These are phyloP conservation scores for Phytophthora podocarpi DNA, from an alignment of 352 stramenopile species.

Conservation along the genomic window DNA sequence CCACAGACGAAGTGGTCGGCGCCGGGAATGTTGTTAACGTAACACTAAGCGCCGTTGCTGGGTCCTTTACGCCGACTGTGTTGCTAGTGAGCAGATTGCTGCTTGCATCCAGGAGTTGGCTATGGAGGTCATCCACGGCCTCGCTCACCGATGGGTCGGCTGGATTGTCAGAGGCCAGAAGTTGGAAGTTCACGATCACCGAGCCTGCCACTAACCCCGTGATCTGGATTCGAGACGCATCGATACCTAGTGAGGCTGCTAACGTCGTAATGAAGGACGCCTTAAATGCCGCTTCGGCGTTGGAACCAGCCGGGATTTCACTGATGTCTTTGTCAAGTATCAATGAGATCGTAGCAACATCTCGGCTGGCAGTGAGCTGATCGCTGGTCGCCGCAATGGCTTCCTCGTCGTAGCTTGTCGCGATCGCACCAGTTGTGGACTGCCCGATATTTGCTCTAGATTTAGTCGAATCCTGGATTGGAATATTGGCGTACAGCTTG, in stretches of 20 bases:
- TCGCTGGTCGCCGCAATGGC: constrained; percentile 30
- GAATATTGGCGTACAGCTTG: constrained; percentile 55
- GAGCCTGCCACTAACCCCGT: constrained; percentile 54
- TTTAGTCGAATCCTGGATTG: constrained; percentile 41
- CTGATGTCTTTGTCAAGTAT: constrained; percentile 70
- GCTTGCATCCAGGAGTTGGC: constrained; percentile 42
- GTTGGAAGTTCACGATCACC: constrained; percentile 68
- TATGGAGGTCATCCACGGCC: constrained; percentile 44
- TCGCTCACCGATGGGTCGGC: constrained; percentile 59
- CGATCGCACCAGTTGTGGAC: neutral
- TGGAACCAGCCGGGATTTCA: constrained; percentile 51
- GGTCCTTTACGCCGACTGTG: constrained; percentile 41
- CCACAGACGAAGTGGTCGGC: constrained; percentile 17
- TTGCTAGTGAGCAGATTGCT: constrained; percentile 43
- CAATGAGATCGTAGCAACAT: constrained; percentile 55
- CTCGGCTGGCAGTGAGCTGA: constrained; percentile 45
- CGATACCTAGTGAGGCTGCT: constrained; percentile 49
- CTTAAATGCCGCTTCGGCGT: constrained; percentile 60
- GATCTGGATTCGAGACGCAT: constrained; percentile 57
- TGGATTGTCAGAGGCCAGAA: constrained; percentile 52
- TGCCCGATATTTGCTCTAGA: constrained; percentile 14
- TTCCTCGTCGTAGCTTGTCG: constrained; percentile 37
- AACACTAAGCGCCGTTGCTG: constrained; percentile 37
- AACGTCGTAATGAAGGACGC: constrained; percentile 39
- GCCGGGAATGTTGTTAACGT: constrained; percentile 26